phyloP scores from a whole-genome alignment of 1,139 yeast species.

The Yamadazyma taylorii region DNA sequence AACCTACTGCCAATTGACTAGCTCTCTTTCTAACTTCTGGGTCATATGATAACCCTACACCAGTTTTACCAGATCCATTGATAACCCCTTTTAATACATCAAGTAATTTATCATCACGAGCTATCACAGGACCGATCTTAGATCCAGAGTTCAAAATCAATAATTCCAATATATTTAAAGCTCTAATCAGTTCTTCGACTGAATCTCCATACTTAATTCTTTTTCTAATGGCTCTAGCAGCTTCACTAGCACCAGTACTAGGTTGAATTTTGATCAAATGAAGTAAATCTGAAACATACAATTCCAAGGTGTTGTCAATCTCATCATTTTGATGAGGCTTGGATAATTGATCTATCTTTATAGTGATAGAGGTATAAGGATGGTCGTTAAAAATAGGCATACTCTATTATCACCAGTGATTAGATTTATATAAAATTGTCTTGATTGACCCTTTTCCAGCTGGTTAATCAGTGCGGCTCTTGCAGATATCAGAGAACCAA shows the following conservation, averaged over 20 bases:
- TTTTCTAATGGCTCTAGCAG: slow-evolving; percentile 88
- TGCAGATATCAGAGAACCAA: no score
- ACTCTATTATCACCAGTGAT: not conserved
- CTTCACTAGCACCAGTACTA: slow-evolving; percentile 61
- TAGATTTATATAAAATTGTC: no score
- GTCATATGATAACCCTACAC: slow-evolving; percentile 42
- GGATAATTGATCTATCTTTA: slow-evolving; percentile 44
- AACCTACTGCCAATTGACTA: slow-evolving; percentile 54
- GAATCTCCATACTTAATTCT: slow-evolving; percentile 79
- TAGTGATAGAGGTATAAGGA: slow-evolving; percentile 43
- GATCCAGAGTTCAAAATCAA: slow-evolving; percentile 74
- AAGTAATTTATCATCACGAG: slow-evolving; percentile 69
- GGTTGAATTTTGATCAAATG: slow-evolving; percentile 42
- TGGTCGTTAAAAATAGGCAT: slow-evolving; percentile 49
- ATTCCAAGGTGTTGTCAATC: slow-evolving; percentile 36
- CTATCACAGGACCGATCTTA: slow-evolving; percentile 47
- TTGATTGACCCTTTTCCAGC: not conserved
- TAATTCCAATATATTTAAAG: slow-evolving; percentile 70
- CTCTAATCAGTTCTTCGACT: slow-evolving; percentile 57
- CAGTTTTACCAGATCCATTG: slow-evolving; percentile 35
- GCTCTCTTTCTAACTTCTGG: slow-evolving; percentile 47
- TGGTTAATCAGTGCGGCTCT: no score
- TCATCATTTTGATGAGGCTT: slow-evolving; percentile 34
- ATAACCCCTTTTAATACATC: slow-evolving; percentile 61
- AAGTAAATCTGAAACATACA: slow-evolving; percentile 37